Percentiles rank a stretch among this genome's conserved stretches.
phyloP scores from a whole-genome alignment of 2,329 filamentous ascomycete genomes.

The Sarocladium kiliense region DNA sequence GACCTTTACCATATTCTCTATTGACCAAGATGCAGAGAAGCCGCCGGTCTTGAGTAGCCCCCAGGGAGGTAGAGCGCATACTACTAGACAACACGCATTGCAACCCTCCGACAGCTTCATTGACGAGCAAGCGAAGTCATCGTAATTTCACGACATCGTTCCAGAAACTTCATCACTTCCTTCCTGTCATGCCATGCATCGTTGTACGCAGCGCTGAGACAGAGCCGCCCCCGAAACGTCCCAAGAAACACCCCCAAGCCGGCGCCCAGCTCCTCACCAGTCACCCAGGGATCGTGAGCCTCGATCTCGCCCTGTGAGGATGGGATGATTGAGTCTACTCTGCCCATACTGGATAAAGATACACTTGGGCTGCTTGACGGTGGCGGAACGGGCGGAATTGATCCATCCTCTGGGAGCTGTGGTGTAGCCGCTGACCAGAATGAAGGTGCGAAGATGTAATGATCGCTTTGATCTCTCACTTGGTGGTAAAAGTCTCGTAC shows the following conservation, averaged over 20 bases:
- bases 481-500: not conserved
- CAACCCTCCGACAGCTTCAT: too few species aligned
- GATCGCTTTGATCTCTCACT: not conserved
- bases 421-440: not conserved
- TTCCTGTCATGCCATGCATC: not conserved
- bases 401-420: not conserved
- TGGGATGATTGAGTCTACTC: not conserved
- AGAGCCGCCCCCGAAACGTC: conserved; percentile 29
- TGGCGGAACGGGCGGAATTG: not conserved
- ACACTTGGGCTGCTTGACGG: not conserved
- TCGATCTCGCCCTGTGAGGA: conserved; percentile 21
- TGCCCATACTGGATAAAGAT: not conserved
- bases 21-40: too few species aligned
- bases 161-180: not conserved
- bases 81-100: too few species aligned
- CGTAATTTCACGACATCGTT: too few species aligned
- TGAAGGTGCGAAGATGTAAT: not conserved
- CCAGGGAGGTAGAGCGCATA: too few species aligned
- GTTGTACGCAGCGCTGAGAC: conserved; percentile 22
- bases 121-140: too few species aligned
- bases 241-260: conserved; percentile 34
- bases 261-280: conserved; percentile 37
- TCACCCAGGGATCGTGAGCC: conserved; percentile 34
- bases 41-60: too few species aligned
- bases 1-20: too few species aligned